Percentiles rank a stretch among this genome's conserved stretches.
Conservation (phyloP, 305 asterid genomes). For the Nicotiana rustica region DNA sequence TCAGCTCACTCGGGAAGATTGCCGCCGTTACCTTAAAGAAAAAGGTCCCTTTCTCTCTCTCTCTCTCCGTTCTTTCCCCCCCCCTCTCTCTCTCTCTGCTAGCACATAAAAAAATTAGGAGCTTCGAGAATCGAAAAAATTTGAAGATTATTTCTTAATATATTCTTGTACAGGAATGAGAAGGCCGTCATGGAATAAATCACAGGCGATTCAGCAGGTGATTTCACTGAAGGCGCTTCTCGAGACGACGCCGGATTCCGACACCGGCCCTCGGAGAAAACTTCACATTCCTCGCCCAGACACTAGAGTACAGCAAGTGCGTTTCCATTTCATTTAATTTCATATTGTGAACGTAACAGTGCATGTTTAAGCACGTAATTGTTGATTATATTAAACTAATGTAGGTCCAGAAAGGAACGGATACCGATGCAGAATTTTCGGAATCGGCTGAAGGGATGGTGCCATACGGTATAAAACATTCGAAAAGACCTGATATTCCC, state of each 20-base stretch:
- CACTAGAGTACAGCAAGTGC: conserved; percentile 57
- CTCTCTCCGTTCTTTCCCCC: neutral
- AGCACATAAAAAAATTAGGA: neutral
- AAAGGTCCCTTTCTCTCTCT: conserved; percentile 58
- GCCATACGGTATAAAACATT: conserved; percentile 48
- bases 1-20: conserved; percentile 95
- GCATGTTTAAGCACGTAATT: conserved; percentile 21
- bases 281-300: conserved; percentile 44
- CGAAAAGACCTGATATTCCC: conserved; percentile 53
- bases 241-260: conserved; percentile 50
- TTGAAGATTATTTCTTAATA: neutral
- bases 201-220: conserved; percentile 69
- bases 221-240: conserved; percentile 56
- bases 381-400: conserved; percentile 39
- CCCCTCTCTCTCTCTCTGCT: neutral
- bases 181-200: conserved; percentile 69
- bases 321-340: conserved; percentile 40
- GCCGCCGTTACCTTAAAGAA: conserved; percentile 93
- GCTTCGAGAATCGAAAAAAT: conserved; percentile 3
- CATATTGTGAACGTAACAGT: neutral
- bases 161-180: conserved; percentile 55
- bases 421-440: conserved; percentile 56
- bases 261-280: conserved; percentile 40
- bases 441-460: conserved; percentile 55
- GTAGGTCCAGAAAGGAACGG: conserved; percentile 62